phyloP scores from a whole-genome alignment of 164 flowering plant genomes.

The Tetracentron sinense region DNA sequence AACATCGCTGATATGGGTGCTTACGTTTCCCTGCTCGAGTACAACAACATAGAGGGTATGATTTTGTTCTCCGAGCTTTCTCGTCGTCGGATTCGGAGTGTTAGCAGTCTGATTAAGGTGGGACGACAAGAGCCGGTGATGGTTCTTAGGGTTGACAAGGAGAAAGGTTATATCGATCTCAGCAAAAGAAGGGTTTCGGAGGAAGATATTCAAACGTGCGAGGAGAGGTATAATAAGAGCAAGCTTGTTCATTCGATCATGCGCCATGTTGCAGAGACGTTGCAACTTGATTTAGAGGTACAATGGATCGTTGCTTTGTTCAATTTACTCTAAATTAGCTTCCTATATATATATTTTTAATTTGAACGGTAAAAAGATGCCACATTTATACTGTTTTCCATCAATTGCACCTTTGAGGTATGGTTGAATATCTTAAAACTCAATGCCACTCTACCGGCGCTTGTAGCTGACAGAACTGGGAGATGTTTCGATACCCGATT shows the following conservation, averaged over 20 bases:
- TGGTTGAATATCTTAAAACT: neutral
- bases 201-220: slow-evolving; percentile 79
- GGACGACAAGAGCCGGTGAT: slow-evolving; percentile 94
- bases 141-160: slow-evolving; percentile 89
- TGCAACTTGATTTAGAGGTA: slow-evolving; percentile 78
- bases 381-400: neutral
- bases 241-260: slow-evolving; percentile 94
- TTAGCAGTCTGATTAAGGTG: slow-evolving; percentile 81
- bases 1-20: slow-evolving; percentile 94
- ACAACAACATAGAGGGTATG: slow-evolving; percentile 97
- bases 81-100: slow-evolving; percentile 89
- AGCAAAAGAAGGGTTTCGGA: slow-evolving; percentile 88
- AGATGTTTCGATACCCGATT: too few relatives aligned
- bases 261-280: slow-evolving; percentile 94
- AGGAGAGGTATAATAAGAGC: slow-evolving; percentile 93
- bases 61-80: slow-evolving; percentile 92
- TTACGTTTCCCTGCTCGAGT: slow-evolving; percentile 85
- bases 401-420: neutral
- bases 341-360: too few relatives aligned
- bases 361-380: neutral
- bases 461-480: too few relatives aligned
- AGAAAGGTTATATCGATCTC: slow-evolving; percentile 86
- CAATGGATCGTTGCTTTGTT: neutral
- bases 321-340: neutral
- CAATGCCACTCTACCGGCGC: neutral